Percentiles rank a stretch among this genome's conserved stretches.
These are phyloP conservation scores for Zelonia costaricensis DNA, from an alignment of 208 protist genomes.

Conservation along the genomic window DNA sequence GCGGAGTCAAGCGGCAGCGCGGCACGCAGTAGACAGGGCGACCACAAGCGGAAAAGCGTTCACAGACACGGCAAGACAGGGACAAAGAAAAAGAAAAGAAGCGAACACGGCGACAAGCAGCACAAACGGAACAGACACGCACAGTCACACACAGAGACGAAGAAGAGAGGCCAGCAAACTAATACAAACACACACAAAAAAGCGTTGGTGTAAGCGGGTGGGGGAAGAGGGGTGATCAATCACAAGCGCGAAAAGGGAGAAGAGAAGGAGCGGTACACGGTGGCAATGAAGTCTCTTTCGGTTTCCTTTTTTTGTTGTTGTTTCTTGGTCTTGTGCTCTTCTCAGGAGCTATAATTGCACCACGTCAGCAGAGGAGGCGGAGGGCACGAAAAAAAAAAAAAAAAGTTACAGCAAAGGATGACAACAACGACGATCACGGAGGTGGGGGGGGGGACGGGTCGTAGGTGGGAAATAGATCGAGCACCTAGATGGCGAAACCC, in stretches of 20 bases:
- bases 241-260: background rate
- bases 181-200: background rate
- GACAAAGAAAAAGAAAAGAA: slow-evolving; percentile 5
- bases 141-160: background rate
- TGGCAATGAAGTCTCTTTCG: too few relatives aligned
- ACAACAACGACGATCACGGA: too few relatives aligned
- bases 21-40: background rate
- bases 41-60: background rate
- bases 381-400: slow-evolving; percentile 3
- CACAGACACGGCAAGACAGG: background rate
- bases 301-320: too few relatives aligned
- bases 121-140: background rate
- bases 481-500: too few relatives aligned
- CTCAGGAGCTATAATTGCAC: too few relatives aligned
- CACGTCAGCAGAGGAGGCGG: background rate
- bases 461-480: too few relatives aligned
- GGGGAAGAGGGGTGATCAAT: background rate
- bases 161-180: background rate
- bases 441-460: too few relatives aligned
- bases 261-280: too few relatives aligned
- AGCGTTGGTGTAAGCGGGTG: background rate
- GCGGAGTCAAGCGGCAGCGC: too few relatives aligned
- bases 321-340: too few relatives aligned
- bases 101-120: slow-evolving; percentile 7
- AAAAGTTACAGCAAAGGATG: background rate